These are phyloP conservation scores for Populus nigra DNA, from an alignment of 345 rosid species.

Conservation along the genomic window DNA sequence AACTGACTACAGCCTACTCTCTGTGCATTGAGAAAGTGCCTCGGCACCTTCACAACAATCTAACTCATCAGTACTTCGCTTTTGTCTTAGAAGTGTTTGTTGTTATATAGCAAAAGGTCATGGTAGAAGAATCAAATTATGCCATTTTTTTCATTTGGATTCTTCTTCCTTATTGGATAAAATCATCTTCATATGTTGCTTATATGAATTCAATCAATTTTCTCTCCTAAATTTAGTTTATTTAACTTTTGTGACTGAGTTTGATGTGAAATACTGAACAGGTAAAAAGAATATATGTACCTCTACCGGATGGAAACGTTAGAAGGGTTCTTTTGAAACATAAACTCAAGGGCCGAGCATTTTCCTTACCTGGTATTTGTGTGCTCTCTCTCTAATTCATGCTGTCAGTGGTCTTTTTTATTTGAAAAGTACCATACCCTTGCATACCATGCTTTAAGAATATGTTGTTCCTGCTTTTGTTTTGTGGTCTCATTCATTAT, in stretches of 20 bases:
- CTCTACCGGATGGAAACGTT: slow-evolving; percentile 74
- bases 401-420: not conserved
- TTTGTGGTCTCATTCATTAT: not conserved
- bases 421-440: not conserved
- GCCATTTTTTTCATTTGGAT: not conserved
- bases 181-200: not conserved
- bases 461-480: not conserved
- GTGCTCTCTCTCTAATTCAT: not conserved
- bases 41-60: not conserved
- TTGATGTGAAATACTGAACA: slow-evolving; percentile 28
- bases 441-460: not conserved
- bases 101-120: not conserved
- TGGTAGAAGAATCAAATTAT: not conserved
- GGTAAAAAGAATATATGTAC: slow-evolving; percentile 95
- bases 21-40: not conserved
- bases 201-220: not conserved
- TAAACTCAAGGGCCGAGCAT: slow-evolving; percentile 74
- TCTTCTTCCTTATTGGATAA: not conserved
- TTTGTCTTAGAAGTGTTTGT: too few relatives aligned
- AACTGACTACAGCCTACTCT: not conserved
- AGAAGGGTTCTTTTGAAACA: slow-evolving; percentile 67
- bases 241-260: slow-evolving; percentile 6
- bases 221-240: not conserved
- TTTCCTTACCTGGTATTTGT: slow-evolving; percentile 65
- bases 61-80: not conserved